Base-by-base conservation (phyloP, 129 eudicot genomes). In the Flaveria brownii region DNA sequence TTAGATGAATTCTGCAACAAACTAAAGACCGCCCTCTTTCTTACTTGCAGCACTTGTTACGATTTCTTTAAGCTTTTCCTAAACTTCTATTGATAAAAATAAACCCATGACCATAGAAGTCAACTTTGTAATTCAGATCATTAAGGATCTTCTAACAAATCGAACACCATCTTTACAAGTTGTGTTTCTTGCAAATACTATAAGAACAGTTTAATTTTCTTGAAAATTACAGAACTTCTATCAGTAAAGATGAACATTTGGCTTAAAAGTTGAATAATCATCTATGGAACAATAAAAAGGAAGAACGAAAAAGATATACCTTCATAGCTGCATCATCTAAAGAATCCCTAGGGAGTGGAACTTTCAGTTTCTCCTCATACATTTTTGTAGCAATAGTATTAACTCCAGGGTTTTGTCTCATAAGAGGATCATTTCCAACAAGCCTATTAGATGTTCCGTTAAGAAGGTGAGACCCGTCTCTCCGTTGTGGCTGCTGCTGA, bases 341-440 rank as follows among this genome's bases (percentile, higher is more conserved):
- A 64, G 89, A 80, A 74, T 89, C 94, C 68, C 94, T 77, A 43
- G 86, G 87, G 22, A 81, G 80, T 17, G 94, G 94, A 42, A 82
- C 77, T 82, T 94, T 91, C 66, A 94, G 70, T 39, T 91, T 85
- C 52, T 95, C 99, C 82, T 91, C 97, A 1, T 95, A 95, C 90
- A 95, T 91, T 83, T 95, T 91, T 36, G 99, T 83, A 59, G 97
- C 99, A 83, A 91, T 72, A 9, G 92, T 94, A 79, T 85, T 95
- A 46, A 90, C 99, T 42, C 96, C 95, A 3, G 99, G 82, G 73
- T 89, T 95, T 70, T 89, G 96, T 70, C 97, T 82, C 88, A 89
- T 78, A 49, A 84, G 88, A 64, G 99, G 84, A 22, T 95, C 99
- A 30, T 76, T 93, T 68, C 99, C 99, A 62, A 75, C 87, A 82